Conservation (phyloP, 805 yeast genomes). For the Phaffomyces thermotolerans region DNA sequence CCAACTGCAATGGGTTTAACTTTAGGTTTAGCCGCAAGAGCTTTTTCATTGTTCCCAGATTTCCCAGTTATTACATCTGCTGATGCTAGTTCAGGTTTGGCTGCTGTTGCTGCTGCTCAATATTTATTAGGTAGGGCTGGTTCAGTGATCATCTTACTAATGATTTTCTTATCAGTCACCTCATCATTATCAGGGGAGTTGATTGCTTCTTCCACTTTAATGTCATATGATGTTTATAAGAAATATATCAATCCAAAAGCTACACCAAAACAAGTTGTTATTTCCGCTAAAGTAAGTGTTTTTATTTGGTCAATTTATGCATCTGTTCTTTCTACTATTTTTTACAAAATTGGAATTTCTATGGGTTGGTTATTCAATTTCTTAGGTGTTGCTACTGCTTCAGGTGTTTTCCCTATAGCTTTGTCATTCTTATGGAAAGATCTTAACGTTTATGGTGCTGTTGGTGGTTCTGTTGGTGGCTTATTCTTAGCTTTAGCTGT, state of each 20-base stretch:
- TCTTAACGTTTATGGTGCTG: constrained; percentile 31
- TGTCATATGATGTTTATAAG: constrained; percentile 41
- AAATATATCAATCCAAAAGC: constrained; percentile 37
- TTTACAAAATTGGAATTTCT: constrained; percentile 28
- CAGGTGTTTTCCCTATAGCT: constrained; percentile 35
- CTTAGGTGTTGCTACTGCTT: constrained; percentile 34
- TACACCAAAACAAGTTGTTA: constrained; percentile 33
- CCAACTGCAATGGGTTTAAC: constrained; percentile 33
- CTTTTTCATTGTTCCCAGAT: constrained; percentile 25
- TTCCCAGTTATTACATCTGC: constrained; percentile 31
- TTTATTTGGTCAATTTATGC: constrained; percentile 30
- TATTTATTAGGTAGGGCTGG: constrained; percentile 38
- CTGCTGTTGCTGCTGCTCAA: constrained; percentile 34
- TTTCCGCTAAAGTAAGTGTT: constrained; percentile 36
- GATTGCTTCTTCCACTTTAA: constrained; percentile 34
- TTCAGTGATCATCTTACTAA: constrained; percentile 32
- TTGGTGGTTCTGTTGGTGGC: constrained; percentile 32
- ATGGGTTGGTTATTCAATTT: constrained; percentile 35
- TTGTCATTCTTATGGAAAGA: constrained; percentile 33
- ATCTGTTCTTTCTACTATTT: constrained; percentile 33
- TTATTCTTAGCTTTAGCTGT: constrained; percentile 29
- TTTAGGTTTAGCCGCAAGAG: constrained; percentile 33
- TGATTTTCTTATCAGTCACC: constrained; percentile 36
- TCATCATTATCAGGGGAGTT: constrained; percentile 36
- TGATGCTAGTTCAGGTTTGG: constrained; percentile 32